These are phyloP conservation scores for Fusarium sp. DNA, from an alignment of 2,329 filamentous ascomycete genomes.

Conservation along the genomic window DNA sequence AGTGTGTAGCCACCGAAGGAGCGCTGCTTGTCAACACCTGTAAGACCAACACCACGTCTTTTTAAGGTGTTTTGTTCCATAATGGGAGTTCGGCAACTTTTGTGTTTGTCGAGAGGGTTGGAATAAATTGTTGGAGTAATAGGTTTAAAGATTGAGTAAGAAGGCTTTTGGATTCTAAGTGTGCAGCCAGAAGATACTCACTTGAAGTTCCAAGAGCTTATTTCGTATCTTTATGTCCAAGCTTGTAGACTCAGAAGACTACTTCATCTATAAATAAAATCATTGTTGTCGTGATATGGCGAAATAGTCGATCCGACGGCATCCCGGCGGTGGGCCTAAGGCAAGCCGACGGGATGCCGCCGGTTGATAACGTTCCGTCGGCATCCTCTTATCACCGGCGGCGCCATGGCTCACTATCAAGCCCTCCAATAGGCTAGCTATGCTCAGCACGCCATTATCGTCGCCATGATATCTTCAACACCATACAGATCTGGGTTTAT, in stretches of 20 bases:
- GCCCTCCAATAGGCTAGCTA: slow-evolving; percentile 28
- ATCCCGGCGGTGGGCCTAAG: slow-evolving; percentile 26
- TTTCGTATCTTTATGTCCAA: background rate
- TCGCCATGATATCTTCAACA: slow-evolving; percentile 45
- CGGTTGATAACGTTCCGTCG: slow-evolving; percentile 33
- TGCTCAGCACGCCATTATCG: slow-evolving; percentile 48
- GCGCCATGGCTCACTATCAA: slow-evolving; percentile 5
- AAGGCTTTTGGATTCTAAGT: fast-evolving
- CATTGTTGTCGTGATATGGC: slow-evolving; percentile 1
- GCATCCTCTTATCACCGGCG: slow-evolving; percentile 9
- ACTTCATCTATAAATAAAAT: background rate
- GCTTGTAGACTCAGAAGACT: background rate
- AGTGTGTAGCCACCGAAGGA: slow-evolving; percentile 52
- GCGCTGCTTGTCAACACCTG: slow-evolving; percentile 46
- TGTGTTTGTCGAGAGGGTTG: too few relatives aligned
- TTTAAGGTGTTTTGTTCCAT: slow-evolving; percentile 54
- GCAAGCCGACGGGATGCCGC: slow-evolving; percentile 35
- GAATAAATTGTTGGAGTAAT: background rate
- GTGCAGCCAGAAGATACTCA: too few relatives aligned
- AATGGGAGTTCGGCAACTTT: fast-evolving
- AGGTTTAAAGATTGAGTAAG: background rate
- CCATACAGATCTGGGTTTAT: slow-evolving; percentile 5
- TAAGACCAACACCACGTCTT: slow-evolving; percentile 49
- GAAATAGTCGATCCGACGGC: background rate
- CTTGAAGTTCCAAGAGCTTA: background rate